These are phyloP conservation scores for Perkinsus olseni DNA, from an alignment of 169 alveolate species.

Conservation along the genomic window DNA sequence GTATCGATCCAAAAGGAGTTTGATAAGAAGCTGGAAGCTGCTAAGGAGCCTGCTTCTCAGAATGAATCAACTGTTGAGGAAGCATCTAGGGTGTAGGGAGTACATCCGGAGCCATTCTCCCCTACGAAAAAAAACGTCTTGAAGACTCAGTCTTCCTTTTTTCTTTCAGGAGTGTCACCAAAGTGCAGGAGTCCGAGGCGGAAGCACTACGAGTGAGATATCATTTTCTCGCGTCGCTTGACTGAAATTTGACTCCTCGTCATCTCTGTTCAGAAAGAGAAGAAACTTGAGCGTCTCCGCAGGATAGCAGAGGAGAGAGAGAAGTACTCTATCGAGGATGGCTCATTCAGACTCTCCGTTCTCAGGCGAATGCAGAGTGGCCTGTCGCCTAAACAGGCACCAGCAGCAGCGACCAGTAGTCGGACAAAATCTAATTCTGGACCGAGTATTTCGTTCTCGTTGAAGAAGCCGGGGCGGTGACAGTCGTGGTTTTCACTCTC, in stretches of 20 bases:
- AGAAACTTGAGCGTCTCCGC: neutral
- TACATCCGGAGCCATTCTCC: too few species aligned
- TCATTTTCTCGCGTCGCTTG: neutral
- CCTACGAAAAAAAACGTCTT: too few species aligned
- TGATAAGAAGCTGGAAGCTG: neutral
- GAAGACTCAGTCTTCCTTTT: too few species aligned
- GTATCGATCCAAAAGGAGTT: neutral
- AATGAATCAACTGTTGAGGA: neutral
- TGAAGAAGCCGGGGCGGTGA: neutral
- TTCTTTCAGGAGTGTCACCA: neutral
- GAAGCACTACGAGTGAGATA: neutral
- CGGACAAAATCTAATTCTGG: neutral
- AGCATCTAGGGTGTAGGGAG: neutral
- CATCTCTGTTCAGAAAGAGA: neutral
- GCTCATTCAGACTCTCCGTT: too few species aligned
- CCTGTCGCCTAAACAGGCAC: neutral
- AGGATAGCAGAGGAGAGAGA: neutral
- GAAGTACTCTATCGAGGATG: too few species aligned
- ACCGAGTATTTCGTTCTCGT: neutral
- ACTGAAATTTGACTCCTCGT: too few species aligned
- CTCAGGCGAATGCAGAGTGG: neutral
- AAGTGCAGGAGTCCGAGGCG: neutral
- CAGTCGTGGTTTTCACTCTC: too few species aligned
- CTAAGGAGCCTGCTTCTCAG: neutral
- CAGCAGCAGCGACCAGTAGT: neutral